Evolutionary conservation across 257 asterid species (phyloP).

Genomic region (Solanum phureja): DNA sequence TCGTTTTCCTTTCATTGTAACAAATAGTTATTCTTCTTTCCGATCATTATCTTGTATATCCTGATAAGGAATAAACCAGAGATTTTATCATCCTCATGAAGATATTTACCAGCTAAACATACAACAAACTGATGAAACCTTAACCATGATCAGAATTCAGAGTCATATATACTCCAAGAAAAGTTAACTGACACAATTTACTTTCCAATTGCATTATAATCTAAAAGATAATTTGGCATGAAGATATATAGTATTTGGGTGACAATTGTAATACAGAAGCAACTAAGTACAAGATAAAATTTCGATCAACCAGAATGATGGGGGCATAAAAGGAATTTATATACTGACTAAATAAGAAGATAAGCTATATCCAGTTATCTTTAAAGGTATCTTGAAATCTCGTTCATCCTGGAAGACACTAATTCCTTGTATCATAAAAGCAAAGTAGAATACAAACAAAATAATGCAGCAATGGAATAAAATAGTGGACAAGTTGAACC

Average conservation of each 20-base stretch:
- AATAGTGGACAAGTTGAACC: not conserved
- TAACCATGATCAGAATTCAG: not conserved
- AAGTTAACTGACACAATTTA: not conserved
- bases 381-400: not conserved
- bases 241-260: not conserved
- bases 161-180: not conserved
- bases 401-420: slow-evolving; percentile 49
- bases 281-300: not conserved
- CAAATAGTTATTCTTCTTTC: slow-evolving; percentile 4
- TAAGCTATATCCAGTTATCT: not conserved
- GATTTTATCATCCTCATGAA: not conserved
- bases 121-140: not conserved
- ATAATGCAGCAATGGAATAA: not conserved
- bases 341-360: not conserved
- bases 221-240: not conserved
- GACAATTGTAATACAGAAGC: not conserved
- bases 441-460: not conserved
- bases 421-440: slow-evolving; percentile 63
- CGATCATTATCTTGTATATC: slow-evolving; percentile 4
- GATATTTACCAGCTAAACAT: not conserved
- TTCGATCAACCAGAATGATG: not conserved
- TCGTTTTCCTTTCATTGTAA: slow-evolving; percentile 1
- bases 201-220: not conserved
- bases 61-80: slow-evolving; percentile 18
- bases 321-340: not conserved